These are phyloP conservation scores for Camellia oleifera DNA, from an alignment of 179 eudicot genomes.

Conservation along the genomic window DNA sequence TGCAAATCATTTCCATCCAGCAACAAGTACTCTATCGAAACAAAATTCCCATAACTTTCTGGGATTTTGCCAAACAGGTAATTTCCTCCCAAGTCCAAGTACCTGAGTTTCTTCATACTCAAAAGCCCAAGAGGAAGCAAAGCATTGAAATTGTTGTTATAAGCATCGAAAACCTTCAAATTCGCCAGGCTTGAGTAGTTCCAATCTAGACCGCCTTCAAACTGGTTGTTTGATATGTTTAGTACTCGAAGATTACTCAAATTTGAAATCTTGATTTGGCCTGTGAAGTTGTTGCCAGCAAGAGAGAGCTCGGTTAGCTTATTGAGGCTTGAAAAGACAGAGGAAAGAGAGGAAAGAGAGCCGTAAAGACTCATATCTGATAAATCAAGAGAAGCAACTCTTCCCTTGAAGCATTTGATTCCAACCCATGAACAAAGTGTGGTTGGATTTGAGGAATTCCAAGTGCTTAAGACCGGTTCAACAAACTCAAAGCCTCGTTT, in stretches of 20 bases:
- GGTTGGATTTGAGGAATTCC: constrained; percentile 61
- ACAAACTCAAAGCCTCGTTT: constrained; percentile 50
- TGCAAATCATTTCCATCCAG: constrained; percentile 65
- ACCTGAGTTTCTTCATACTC: constrained; percentile 43
- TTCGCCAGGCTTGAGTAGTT: constrained; percentile 38
- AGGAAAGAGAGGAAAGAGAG: constrained; percentile 60
- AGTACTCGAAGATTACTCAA: constrained; percentile 43
- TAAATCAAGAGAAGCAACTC: constrained; percentile 65
- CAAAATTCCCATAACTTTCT: constrained; percentile 41
- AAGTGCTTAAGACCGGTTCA: constrained; percentile 29
- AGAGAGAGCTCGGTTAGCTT: constrained; percentile 53
- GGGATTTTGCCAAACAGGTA: constrained; percentile 70
- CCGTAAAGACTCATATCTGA: constrained; percentile 66
- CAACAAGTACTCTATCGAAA: constrained; percentile 50
- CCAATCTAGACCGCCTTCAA: constrained; percentile 53
- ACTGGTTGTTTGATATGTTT: constrained; percentile 70
- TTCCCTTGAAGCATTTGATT: constrained; percentile 51
- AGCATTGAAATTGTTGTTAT: constrained; percentile 69
- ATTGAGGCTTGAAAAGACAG: constrained; percentile 45
- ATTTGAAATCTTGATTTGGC: constrained; percentile 40
- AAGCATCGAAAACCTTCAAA: constrained; percentile 67
- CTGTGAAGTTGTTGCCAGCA: constrained; percentile 83
- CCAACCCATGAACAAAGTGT: constrained; percentile 81
- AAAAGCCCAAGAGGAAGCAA: constrained; percentile 47
- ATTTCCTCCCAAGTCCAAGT: constrained; percentile 87